Conservation (phyloP, 805 yeast genomes). For the Lipomyces oligophaga region DNA sequence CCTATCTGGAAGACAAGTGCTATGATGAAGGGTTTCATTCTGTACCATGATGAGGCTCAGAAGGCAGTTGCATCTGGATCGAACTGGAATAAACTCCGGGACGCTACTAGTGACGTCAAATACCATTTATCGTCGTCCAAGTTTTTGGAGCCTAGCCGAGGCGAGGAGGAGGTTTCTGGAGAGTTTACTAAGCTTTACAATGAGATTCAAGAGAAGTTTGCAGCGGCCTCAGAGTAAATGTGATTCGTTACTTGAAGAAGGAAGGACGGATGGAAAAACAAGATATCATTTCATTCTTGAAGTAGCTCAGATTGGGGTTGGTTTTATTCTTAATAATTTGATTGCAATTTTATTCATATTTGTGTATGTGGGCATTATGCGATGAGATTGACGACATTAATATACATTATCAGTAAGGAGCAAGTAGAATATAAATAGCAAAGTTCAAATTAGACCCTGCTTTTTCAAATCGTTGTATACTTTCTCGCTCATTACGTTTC, state of each 20-base stretch:
- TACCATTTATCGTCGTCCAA: conserved; percentile 92
- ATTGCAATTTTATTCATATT: too few relatives aligned
- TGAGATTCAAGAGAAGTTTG: conserved; percentile 82
- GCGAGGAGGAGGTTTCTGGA: conserved; percentile 69
- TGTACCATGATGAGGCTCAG: conserved; percentile 95
- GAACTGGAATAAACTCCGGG: conserved; percentile 87
- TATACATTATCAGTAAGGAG: too few relatives aligned
- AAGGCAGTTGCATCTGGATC: conserved; percentile 93
- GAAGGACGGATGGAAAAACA: not conserved
- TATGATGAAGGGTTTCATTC: conserved; percentile 93
- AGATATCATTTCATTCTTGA: not conserved
- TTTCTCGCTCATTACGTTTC: conserved; percentile 82
- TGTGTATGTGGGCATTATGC: too few relatives aligned
- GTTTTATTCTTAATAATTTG: conserved; percentile 2
- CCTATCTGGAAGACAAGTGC: conserved; percentile 98
- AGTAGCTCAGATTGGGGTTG: conserved; percentile 3
- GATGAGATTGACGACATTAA: too few relatives aligned
- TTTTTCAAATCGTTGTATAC: conserved; percentile 80
- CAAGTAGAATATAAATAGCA: not conserved
- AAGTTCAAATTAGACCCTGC: conserved; percentile 66
- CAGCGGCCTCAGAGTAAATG: conserved; percentile 83
- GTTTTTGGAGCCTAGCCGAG: conserved; percentile 92
- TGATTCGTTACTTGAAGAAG: not conserved
- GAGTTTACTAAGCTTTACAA: conserved; percentile 75
- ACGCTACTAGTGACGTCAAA: conserved; percentile 84